These are phyloP conservation scores for Hammondia hammondi DNA, from an alignment of 169 alveolate species.

Conservation along the genomic window DNA sequence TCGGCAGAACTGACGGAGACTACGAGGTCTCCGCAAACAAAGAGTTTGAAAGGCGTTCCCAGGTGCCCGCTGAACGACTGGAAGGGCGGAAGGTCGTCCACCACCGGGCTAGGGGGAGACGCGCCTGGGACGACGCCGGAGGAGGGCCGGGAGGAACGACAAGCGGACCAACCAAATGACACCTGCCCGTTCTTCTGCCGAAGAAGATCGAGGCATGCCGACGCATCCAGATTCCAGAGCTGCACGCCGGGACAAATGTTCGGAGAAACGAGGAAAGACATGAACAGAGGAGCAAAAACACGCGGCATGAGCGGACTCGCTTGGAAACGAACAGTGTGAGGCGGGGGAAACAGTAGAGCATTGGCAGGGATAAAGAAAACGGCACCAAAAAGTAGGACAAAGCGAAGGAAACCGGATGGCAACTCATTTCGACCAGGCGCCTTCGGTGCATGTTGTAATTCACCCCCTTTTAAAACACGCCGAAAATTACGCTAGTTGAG, in stretches of 20 bases:
- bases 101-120: neutral
- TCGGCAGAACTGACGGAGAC: conserved; percentile 65
- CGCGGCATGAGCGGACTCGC: neutral
- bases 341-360: neutral
- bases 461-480: too few species aligned
- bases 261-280: neutral
- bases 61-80: conserved; percentile 68
- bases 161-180: too few species aligned
- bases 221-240: conserved; percentile 23
- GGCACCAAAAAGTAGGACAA: neutral
- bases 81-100: conserved; percentile 7
- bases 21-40: conserved; percentile 48
- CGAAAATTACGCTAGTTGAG: too few species aligned
- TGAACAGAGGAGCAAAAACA: neutral
- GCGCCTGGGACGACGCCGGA: neutral
- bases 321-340: neutral
- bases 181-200: neutral
- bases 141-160: neutral
- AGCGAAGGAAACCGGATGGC: neutral
- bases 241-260: neutral
- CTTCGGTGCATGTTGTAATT: neutral
- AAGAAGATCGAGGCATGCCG: neutral
- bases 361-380: neutral
- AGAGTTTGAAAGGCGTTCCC: conserved; percentile 59
- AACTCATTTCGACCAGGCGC: neutral